phyloP scores from a whole-genome alignment of 2,329 filamentous ascomycete species.

The Penicillium corylophilum region DNA sequence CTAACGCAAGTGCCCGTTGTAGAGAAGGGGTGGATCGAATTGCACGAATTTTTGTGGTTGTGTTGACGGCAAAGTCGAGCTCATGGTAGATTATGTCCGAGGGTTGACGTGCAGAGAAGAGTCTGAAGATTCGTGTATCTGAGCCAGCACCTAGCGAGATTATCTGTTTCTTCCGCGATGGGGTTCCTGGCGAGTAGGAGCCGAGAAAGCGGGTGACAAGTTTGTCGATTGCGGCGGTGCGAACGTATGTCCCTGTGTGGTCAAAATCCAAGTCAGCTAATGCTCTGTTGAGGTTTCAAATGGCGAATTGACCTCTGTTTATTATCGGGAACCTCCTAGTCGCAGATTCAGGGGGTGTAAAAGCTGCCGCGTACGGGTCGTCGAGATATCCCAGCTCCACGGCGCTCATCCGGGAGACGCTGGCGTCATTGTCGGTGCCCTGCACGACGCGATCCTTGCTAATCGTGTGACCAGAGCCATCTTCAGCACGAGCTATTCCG shows the following conservation, averaged over 20 bases:
- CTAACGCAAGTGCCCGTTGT: constrained; percentile 32
- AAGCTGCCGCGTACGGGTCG: constrained; percentile 73
- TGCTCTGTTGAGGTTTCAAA: constrained; percentile 2
- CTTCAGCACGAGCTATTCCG: constrained; percentile 25
- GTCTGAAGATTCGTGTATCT: constrained; percentile 81
- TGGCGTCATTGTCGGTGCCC: constrained; percentile 87
- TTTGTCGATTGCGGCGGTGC: constrained; percentile 77
- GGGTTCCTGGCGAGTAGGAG: constrained; percentile 24
- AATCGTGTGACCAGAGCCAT: constrained; percentile 30
- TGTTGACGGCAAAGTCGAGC: constrained; percentile 79
- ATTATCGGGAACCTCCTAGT: constrained; percentile 80
- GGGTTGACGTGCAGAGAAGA: constrained; percentile 54
- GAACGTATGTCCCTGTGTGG: constrained; percentile 77
- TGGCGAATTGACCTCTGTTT: constrained; percentile 67
- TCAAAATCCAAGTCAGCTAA: background rate
- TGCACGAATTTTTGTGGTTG: constrained; percentile 60
- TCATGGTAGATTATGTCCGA: constrained; percentile 76
- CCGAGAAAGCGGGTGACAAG: constrained; percentile 72
- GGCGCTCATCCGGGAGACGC: constrained; percentile 82
- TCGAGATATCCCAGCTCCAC: constrained; percentile 81
- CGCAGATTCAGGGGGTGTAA: constrained; percentile 56
- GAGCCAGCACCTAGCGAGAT: constrained; percentile 91
- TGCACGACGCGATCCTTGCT: constrained; percentile 74
- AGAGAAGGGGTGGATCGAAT: constrained; percentile 37
- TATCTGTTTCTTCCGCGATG: constrained; percentile 61